phyloP scores from a whole-genome alignment of 495 filamentous ascomycete genomes.

The Wilcoxina mikolae region DNA sequence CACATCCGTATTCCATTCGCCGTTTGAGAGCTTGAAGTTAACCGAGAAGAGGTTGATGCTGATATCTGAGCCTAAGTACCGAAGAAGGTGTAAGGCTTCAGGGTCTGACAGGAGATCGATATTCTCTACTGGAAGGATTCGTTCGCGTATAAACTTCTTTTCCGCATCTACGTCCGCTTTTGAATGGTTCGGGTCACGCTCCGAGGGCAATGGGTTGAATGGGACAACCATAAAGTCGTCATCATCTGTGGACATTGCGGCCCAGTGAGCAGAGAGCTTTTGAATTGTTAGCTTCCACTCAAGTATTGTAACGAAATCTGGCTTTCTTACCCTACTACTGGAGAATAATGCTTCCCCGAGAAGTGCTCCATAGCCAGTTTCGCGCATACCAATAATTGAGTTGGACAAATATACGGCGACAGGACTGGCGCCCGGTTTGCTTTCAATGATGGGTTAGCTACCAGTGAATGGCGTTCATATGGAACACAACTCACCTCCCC shows the following conservation, averaged over 20 bases:
- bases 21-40: constrained; percentile 33
- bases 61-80: constrained; percentile 34
- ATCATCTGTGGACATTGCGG: constrained; percentile 28
- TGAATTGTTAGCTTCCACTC: constrained; percentile 1
- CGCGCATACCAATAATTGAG: constrained; percentile 6
- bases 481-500: too few species aligned
- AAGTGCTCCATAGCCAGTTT: constrained; percentile 9
- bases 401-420: neutral
- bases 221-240: constrained; percentile 32
- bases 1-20: constrained; percentile 34
- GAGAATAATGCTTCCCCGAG: constrained; percentile 8
- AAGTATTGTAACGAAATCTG: neutral
- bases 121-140: constrained; percentile 31
- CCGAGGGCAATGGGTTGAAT: constrained; percentile 33
- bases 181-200: constrained; percentile 22
- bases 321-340: constrained; percentile 4
- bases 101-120: constrained; percentile 25
- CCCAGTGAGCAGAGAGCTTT: constrained; percentile 35
- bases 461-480: too few species aligned
- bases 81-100: constrained; percentile 30
- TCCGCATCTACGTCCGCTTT: constrained; percentile 26
- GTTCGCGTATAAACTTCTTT: constrained; percentile 31
- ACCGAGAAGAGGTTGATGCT: constrained; percentile 37
- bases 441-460: too few species aligned
- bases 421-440: too few species aligned